A percentile compares a stretch with the other conserved stretches of the same genome.
Conservation (phyloP, 139 green algal species). For the Edaphochlamys debaryana region DNA sequence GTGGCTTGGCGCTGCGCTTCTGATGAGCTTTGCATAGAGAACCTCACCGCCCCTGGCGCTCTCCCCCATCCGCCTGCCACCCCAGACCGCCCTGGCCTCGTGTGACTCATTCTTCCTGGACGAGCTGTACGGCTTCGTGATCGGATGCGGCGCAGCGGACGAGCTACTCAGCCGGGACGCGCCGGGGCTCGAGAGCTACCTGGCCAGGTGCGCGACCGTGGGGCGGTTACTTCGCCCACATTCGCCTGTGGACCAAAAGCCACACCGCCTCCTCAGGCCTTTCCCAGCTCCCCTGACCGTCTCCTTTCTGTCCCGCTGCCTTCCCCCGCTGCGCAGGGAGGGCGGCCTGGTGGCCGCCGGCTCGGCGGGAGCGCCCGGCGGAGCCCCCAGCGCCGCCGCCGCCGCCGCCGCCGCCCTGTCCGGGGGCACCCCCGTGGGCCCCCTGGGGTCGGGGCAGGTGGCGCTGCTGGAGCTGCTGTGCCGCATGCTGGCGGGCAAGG, state of each 20-base stretch:
- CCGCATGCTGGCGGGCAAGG: constrained; percentile 64
- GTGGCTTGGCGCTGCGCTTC: too few species aligned
- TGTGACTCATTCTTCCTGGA: constrained; percentile 65
- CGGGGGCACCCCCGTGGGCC: constrained; percentile 25
- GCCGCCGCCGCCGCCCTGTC: constrained; percentile 50
- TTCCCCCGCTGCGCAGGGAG: too few species aligned
- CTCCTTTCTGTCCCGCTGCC: too few species aligned
- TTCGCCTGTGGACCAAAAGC: too few species aligned
- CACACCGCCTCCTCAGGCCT: too few species aligned
- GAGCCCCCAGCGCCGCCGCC: constrained; percentile 55
- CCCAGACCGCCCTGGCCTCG: constrained; percentile 42
- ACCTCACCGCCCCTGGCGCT: too few species aligned
- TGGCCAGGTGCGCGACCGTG: constrained; percentile 18
- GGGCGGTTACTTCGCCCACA: too few species aligned
- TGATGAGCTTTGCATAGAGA: too few species aligned
- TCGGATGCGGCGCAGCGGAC: constrained; percentile 49
- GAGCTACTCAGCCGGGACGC: constrained; percentile 27
- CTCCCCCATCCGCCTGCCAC: background rate
- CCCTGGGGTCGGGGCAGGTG: constrained; percentile 52
- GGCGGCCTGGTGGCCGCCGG: constrained; percentile 8
- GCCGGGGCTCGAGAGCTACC: constrained; percentile 21
- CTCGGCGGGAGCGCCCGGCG: background rate
- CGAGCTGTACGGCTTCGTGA: constrained; percentile 68
- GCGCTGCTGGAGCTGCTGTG: constrained; percentile 60
- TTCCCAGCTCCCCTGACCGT: too few species aligned